Base-by-base conservation (phyloP, 2,329 filamentous ascomycete genomes). In the Thielaviopsis cerberus region DNA sequence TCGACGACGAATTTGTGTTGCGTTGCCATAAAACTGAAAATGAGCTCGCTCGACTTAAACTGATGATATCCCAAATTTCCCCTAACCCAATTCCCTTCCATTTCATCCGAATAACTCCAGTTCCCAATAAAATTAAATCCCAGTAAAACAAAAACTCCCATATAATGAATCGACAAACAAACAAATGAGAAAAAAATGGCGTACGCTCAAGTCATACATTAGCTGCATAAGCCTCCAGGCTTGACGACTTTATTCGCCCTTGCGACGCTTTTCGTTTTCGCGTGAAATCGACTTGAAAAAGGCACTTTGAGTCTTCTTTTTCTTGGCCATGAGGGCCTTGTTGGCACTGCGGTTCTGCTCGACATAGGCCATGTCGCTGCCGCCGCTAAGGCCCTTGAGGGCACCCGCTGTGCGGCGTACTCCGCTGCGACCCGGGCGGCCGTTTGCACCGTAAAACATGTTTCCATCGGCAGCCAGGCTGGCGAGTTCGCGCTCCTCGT, bases 301-400 rank as follows among this genome's bases (percentile, higher is more conserved):
- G 62, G 72, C 72, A 1, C 68, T 60, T 57, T 66, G 66, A 62
- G 69, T 70, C 57, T 72, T 69, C 62, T 69, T 69, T 65, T 71
- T 72, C 63, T 68, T 69, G 63, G 70, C 70, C 63, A 69, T 72
- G 20, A 70, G 59, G 1, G 65, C 59, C 54, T 69, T 67, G 66
- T 86, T 88, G 63, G 77, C 76, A 64, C 77, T 82, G 73, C 83
- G 85, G 69, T 87, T 88, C 70, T 87, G 83, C 69, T 91, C 87
- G 59, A 88, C 81, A 68, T 91, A 97, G n/a, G 91, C 90, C 92
- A 98, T 97, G 67, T 94, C 88, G 67, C 94, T 87, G 0, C 90
- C 92, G 59, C 92, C 92, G 58, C 86, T 88, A 58, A 96, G 76
- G 64, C 94, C 90, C 55, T 83, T 85, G 58, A 98, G 75, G 13